Conservation (phyloP, 768 basidiomycete genomes). For the Lentinula boryana region DNA sequence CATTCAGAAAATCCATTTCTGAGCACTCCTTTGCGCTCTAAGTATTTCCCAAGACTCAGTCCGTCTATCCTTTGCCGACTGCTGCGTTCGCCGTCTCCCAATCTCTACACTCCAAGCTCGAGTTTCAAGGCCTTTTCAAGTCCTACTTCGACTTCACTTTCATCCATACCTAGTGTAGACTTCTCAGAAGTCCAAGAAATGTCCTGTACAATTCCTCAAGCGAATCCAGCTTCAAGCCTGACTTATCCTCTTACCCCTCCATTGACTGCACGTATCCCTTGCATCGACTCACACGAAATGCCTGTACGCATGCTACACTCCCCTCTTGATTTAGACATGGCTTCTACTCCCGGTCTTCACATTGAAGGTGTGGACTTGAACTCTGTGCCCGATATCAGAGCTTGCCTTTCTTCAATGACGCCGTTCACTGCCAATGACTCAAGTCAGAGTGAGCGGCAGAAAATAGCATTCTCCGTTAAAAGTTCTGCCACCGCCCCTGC, state of each 20-base stretch:
- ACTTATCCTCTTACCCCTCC: slow-evolving; percentile 17
- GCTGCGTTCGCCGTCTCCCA: neutral
- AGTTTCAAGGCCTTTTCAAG: neutral
- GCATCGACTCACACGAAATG: slow-evolving; percentile 5
- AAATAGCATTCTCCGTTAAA: neutral
- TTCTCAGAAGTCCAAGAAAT: neutral
- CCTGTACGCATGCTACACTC: neutral
- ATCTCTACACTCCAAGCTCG: neutral
- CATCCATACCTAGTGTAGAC: neutral
- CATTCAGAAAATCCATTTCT: slow-evolving; percentile 1
- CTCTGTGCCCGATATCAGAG: neutral
- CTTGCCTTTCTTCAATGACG: neutral
- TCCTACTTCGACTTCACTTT: neutral
- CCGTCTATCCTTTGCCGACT: slow-evolving; percentile 2
- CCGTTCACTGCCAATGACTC: neutral
- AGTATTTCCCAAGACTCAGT: slow-evolving; percentile 1
- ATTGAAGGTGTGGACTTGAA: neutral
- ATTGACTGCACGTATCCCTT: slow-evolving; percentile 11
- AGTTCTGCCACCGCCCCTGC: neutral
- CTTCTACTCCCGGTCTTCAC: neutral
- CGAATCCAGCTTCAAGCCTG: neutral
- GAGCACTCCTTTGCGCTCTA: neutral
- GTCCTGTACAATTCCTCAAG: neutral
- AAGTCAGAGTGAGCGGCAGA: neutral
- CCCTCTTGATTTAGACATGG: neutral